Percentiles rank a stretch among this genome's conserved stretches.
Evolutionary conservation across 2,329 filamentous ascomycete genomes (phyloP).

Genomic region (Endothia cerciana): DNA sequence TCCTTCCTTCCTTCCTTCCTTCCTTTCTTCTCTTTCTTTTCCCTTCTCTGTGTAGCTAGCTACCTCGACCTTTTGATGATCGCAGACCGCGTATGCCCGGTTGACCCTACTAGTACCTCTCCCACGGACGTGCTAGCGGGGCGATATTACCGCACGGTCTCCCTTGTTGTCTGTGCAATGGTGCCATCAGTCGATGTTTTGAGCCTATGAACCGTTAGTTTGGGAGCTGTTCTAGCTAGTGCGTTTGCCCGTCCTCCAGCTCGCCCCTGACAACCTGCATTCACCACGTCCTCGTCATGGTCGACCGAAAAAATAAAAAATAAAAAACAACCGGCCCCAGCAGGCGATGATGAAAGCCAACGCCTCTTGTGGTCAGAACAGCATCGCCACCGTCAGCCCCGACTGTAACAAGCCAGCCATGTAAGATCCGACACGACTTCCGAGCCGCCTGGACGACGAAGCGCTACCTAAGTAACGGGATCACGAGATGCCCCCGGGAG

Average conservation of each 20-base stretch:
- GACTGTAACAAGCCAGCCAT: background rate
- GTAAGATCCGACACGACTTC: background rate
- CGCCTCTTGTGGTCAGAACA: background rate
- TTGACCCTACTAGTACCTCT: background rate
- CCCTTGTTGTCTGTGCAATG: background rate
- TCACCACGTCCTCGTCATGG: background rate
- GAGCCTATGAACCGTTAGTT: background rate
- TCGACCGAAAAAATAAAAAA: background rate
- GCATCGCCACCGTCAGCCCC: background rate
- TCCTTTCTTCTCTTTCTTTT: background rate
- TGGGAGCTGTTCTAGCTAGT: background rate
- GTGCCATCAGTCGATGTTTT: background rate
- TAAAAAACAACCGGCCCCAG: background rate
- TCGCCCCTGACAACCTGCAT: background rate
- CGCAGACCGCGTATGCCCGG: background rate
- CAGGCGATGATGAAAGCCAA: background rate
- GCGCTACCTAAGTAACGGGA: too few relatives aligned
- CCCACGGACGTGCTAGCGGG: background rate
- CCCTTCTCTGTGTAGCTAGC: too few relatives aligned
- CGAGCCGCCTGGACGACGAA: background rate
- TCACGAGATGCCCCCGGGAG: too few relatives aligned
- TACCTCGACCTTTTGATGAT: background rate
- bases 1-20: background rate
- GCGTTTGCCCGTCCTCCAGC: background rate
- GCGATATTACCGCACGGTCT: background rate